These are phyloP conservation scores for Mercurialis annua DNA, from an alignment of 345 rosid genomes.

Conservation along the genomic window DNA sequence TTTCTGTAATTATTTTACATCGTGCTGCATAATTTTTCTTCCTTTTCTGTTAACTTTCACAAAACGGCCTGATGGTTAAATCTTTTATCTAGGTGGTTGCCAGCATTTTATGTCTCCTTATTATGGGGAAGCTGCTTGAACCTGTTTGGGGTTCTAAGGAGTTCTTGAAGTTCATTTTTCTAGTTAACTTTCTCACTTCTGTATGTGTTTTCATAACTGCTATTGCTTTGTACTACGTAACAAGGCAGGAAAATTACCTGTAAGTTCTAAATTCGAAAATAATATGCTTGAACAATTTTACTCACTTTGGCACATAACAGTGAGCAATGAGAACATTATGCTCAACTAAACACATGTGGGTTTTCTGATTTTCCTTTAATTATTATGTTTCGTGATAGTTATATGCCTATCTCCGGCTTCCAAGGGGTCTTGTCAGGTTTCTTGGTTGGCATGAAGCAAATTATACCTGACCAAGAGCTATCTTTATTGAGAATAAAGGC, in stretches of 20 bases:
- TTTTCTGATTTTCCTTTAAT: slow-evolving; percentile 28
- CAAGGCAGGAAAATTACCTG: slow-evolving; percentile 78
- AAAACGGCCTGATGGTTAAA: slow-evolving; percentile 15
- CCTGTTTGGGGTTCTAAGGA: slow-evolving; percentile 97
- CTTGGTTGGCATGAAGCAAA: slow-evolving; percentile 95
- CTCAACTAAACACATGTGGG: not conserved
- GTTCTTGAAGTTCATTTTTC: slow-evolving; percentile 86
- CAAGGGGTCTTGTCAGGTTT: slow-evolving; percentile 83
- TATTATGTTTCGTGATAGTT: slow-evolving; percentile 44
- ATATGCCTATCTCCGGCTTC: slow-evolving; percentile 95
- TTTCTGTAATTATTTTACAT: not conserved
- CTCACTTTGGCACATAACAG: not conserved
- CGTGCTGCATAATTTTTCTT: slow-evolving; percentile 4
- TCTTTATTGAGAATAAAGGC: slow-evolving; percentile 70
- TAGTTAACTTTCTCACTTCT: slow-evolving; percentile 76
- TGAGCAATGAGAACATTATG: not conserved
- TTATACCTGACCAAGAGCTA: slow-evolving; percentile 90
- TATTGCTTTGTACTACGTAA: slow-evolving; percentile 80
- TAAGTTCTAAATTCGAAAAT: slow-evolving; percentile 37
- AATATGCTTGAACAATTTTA: not conserved
- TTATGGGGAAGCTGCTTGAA: slow-evolving; percentile 91
- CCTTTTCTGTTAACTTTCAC: not conserved
- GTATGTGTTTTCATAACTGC: slow-evolving; percentile 80
- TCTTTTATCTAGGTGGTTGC: slow-evolving; percentile 51
- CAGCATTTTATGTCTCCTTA: slow-evolving; percentile 73